phyloP scores from a whole-genome alignment of 805 yeast genomes.

The Yamadazyma laniorum region DNA sequence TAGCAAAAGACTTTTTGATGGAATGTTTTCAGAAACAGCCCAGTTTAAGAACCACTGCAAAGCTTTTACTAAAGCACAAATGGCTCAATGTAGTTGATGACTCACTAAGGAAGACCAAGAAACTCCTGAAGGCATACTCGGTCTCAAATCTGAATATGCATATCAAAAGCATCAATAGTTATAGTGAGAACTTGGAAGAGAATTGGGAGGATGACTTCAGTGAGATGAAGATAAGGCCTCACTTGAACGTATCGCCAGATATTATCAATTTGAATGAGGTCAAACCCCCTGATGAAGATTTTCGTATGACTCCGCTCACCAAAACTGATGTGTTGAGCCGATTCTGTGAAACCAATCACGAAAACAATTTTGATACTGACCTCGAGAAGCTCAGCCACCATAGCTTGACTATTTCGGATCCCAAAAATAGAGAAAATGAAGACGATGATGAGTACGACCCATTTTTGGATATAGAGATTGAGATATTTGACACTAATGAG shows the following conservation, averaged over 20 bases:
- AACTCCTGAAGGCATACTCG: neutral
- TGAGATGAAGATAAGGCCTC: constrained; percentile 13
- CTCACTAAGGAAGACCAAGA: neutral
- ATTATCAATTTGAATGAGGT: neutral
- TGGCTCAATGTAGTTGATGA: constrained; percentile 48
- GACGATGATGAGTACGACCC: constrained; percentile 35
- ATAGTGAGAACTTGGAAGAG: constrained; percentile 30
- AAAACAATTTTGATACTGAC: constrained; percentile 10
- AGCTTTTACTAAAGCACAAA: constrained; percentile 51
- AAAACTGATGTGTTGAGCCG: constrained; percentile 31
- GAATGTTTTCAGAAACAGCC: constrained; percentile 76
- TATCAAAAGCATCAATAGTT: constrained; percentile 23
- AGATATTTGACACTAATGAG: constrained; percentile 40
- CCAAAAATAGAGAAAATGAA: constrained; percentile 10
- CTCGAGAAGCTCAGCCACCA: constrained; percentile 1
- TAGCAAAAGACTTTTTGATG: constrained; percentile 54
- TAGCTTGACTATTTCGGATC: constrained; percentile 1
- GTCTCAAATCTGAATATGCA: neutral
- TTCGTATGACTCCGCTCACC: constrained; percentile 6
- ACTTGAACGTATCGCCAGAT: neutral
- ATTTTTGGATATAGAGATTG: constrained; percentile 36
- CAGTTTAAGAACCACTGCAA: constrained; percentile 53
- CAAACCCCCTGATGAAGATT: constrained; percentile 3
- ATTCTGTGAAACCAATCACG: constrained; percentile 29
- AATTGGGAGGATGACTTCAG: constrained; percentile 36